phyloP scores from a whole-genome alignment of 371 early-diverging fungal species.

The Mortierella sp. region DNA sequence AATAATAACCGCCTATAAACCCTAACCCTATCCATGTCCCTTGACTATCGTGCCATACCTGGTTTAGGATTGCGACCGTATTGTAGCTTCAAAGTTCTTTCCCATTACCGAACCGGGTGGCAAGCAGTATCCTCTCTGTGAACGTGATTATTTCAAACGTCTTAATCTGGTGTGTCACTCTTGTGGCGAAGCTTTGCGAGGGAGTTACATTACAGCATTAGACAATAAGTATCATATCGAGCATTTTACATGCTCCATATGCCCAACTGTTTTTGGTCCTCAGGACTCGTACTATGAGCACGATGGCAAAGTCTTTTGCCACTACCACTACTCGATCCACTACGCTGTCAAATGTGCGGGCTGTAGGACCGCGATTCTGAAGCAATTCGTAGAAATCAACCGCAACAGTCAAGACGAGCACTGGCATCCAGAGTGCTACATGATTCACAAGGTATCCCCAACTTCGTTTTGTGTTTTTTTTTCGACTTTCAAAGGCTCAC shows the following conservation, averaged over 20 bases:
- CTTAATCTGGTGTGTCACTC: conserved; percentile 88
- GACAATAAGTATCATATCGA: conserved; percentile 95
- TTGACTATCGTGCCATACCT: neutral
- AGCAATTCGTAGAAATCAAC: conserved; percentile 93
- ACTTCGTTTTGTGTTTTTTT: neutral
- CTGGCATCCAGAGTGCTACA: conserved; percentile 99
- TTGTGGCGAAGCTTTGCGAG: conserved; percentile 91
- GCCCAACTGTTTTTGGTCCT: conserved; percentile 92
- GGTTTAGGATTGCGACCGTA: conserved; percentile 85
- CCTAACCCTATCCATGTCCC: neutral
- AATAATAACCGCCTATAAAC: neutral
- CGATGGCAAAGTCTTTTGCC: conserved; percentile 89
- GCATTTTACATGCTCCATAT: conserved; percentile 96
- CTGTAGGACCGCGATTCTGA: conserved; percentile 92
- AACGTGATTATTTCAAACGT: conserved; percentile 91
- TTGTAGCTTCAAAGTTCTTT: conserved; percentile 92
- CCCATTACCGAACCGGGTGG: conserved; percentile 76
- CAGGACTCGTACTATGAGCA: conserved; percentile 96
- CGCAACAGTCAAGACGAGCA: conserved; percentile 78
- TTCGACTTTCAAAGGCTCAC: neutral
- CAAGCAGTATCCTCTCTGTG: conserved; percentile 79
- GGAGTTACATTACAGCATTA: conserved; percentile 93
- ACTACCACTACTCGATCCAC: conserved; percentile 88
- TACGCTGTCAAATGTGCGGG: conserved; percentile 93
- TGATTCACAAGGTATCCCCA: conserved; percentile 90